These are phyloP conservation scores for Crucibulum laeve DNA, from an alignment of 768 basidiomycete species.

Conservation along the genomic window DNA sequence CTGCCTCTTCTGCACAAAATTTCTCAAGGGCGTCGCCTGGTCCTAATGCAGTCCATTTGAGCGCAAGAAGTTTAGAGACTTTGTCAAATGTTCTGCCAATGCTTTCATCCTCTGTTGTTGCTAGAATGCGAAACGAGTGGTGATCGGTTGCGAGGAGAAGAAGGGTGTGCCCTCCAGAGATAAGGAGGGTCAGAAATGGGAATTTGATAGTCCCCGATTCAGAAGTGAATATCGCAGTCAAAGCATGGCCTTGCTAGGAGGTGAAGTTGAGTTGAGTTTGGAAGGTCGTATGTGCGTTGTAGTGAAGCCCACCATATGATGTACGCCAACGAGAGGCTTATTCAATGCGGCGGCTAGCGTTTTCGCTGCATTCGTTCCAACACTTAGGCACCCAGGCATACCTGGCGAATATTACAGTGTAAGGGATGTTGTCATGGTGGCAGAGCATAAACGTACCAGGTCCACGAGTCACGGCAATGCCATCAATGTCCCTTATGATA, in stretches of 20 bases:
- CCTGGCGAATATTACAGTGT: slow-evolving; percentile 31
- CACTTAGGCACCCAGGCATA: slow-evolving; percentile 76
- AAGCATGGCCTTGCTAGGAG: slow-evolving; percentile 85
- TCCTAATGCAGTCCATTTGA: slow-evolving; percentile 60
- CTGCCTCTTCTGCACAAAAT: slow-evolving; percentile 44
- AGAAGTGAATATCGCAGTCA: slow-evolving; percentile 72
- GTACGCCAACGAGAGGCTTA: slow-evolving; percentile 85
- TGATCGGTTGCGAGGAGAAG: slow-evolving; percentile 68
- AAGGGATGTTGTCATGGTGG: neutral
- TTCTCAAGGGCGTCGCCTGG: slow-evolving; percentile 81
- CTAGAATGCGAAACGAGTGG: slow-evolving; percentile 61
- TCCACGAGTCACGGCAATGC: slow-evolving; percentile 88
- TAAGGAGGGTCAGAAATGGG: slow-evolving; percentile 84
- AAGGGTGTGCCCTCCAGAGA: slow-evolving; percentile 95
- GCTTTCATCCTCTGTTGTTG: slow-evolving; percentile 69
- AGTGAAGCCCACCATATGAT: slow-evolving; percentile 77
- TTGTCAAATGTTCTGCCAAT: slow-evolving; percentile 85
- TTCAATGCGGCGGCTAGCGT: slow-evolving; percentile 71
- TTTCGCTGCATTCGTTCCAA: slow-evolving; percentile 81
- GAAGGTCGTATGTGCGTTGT: slow-evolving; percentile 2
- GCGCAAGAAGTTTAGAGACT: slow-evolving; percentile 61
- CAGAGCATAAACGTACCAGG: slow-evolving; percentile 44
- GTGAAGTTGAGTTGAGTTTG: neutral
- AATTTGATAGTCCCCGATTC: slow-evolving; percentile 50
- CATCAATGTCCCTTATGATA: slow-evolving; percentile 63